Evolutionary conservation across 768 basidiomycete species (phyloP).

Genomic region (Tylopilus vinaceipallidus): DNA sequence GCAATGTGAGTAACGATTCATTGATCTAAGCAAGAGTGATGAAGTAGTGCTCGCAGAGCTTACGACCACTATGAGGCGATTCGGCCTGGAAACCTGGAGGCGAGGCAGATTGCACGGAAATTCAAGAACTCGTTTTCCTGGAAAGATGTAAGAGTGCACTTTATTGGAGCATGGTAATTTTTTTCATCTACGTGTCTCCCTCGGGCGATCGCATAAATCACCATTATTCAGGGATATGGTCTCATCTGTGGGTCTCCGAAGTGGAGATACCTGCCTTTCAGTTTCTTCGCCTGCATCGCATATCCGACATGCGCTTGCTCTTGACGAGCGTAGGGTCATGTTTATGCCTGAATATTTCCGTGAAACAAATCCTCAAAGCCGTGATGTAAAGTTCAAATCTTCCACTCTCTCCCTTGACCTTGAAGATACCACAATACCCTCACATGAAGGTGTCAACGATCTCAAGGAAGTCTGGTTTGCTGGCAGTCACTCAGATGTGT

Average conservation of each 20-base stretch:
- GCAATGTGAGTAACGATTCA: slow-evolving; percentile 23
- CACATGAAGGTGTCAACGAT: slow-evolving; percentile 10
- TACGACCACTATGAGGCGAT: slow-evolving; percentile 21
- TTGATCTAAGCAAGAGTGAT: neutral
- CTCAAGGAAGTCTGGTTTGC: slow-evolving; percentile 72
- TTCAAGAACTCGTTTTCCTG: slow-evolving; percentile 49
- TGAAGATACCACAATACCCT: neutral
- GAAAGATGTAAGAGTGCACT: slow-evolving; percentile 44
- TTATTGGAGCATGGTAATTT: slow-evolving; percentile 51
- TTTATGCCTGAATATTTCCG: slow-evolving; percentile 47
- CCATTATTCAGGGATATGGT: slow-evolving; percentile 65
- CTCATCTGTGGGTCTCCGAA: slow-evolving; percentile 56
- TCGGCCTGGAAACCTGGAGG: slow-evolving; percentile 17
- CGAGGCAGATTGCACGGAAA: slow-evolving; percentile 16
- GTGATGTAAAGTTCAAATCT: slow-evolving; percentile 12
- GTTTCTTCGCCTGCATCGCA: slow-evolving; percentile 56
- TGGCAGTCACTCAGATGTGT: slow-evolving; percentile 41
- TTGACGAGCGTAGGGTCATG: slow-evolving; percentile 63
- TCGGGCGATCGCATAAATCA: too few relatives aligned
- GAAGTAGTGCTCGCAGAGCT: slow-evolving; percentile 5
- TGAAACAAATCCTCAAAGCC: slow-evolving; percentile 26
- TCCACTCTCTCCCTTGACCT: neutral
- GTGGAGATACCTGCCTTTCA: slow-evolving; percentile 45
- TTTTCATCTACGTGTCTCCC: neutral
- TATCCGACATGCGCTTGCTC: slow-evolving; percentile 61